Evolutionary conservation across 1,139 yeast species (phyloP).

Genomic region (Lodderomyces margitis): DNA sequence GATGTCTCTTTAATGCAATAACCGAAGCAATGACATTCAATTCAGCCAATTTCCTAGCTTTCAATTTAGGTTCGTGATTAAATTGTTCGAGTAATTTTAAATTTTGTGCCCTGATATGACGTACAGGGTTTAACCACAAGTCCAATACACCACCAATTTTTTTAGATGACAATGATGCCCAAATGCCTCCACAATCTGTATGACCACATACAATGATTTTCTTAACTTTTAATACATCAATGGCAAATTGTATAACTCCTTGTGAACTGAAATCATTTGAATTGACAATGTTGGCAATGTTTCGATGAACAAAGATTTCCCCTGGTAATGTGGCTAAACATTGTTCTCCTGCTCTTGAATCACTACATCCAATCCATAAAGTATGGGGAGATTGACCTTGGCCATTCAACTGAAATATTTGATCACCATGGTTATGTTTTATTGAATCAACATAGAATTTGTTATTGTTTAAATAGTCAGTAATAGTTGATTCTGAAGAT

Average conservation of each 20-base stretch:
- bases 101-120: slow-evolving; percentile 67
- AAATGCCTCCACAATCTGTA: slow-evolving; percentile 95
- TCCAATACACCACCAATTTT: slow-evolving; percentile 74
- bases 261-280: slow-evolving; percentile 73
- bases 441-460: slow-evolving; percentile 62
- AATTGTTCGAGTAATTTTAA: slow-evolving; percentile 43
- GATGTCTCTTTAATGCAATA: slow-evolving; percentile 61
- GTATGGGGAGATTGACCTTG: slow-evolving; percentile 93
- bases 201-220: slow-evolving; percentile 95
- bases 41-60: slow-evolving; percentile 69
- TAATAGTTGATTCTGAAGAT: slow-evolving; percentile 53
- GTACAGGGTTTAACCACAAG: slow-evolving; percentile 72
- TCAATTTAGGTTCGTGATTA: slow-evolving; percentile 49
- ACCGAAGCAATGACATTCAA: slow-evolving; percentile 70
- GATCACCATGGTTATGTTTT: slow-evolving; percentile 56
- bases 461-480: slow-evolving; percentile 69
- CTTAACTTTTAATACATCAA: slow-evolving; percentile 79
- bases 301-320: slow-evolving; percentile 90
- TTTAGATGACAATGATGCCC: slow-evolving; percentile 76
- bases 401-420: slow-evolving; percentile 66
- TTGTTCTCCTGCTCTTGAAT: slow-evolving; percentile 83
- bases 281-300: slow-evolving; percentile 80
- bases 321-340: slow-evolving; percentile 86
- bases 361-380: slow-evolving; percentile 94
- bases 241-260: slow-evolving; percentile 87